Evolutionary conservation across 148 eudicot species (phyloP).

Genomic region (Rhododendron mucronatum): DNA sequence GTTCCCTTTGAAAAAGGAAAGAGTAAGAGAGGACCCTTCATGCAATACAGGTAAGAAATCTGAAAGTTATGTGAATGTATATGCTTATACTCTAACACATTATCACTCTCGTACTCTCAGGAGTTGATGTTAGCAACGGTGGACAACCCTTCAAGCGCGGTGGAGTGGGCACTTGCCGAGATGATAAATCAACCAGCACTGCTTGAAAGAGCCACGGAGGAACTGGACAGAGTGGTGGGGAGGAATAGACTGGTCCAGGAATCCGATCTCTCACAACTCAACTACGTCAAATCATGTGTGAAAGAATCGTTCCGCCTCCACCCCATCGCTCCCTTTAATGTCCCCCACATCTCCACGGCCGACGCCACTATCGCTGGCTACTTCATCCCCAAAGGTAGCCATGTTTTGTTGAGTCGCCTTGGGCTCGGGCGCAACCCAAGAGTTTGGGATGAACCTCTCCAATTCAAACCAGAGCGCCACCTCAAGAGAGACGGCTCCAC

Average conservation of each 20-base stretch:
- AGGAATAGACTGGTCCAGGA: conserved; percentile 22
- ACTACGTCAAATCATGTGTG: conserved; percentile 23
- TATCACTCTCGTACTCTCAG: background rate
- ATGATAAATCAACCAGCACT: conserved; percentile 21
- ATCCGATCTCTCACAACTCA: conserved; percentile 23
- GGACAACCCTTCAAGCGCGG: conserved; percentile 24
- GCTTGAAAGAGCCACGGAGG: conserved; percentile 9
- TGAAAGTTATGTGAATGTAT: too few species aligned
- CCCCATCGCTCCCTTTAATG: conserved; percentile 26
- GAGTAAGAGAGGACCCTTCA: background rate
- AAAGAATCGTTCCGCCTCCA: conserved; percentile 31
- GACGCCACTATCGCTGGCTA: conserved; percentile 23
- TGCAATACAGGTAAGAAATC: background rate
- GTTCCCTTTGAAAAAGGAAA: too few species aligned
- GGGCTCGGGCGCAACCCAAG: conserved; percentile 33
- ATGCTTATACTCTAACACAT: background rate
- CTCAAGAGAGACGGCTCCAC: background rate
- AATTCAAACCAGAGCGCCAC: conserved; percentile 35
- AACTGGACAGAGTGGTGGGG: conserved; percentile 25
- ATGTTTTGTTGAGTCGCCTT: conserved; percentile 22
- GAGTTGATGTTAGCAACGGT: conserved; percentile 11
- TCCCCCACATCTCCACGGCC: conserved; percentile 19
- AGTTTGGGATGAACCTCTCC: conserved; percentile 24
- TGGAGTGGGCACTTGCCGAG: conserved; percentile 29
- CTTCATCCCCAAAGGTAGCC: conserved; percentile 36